Evolutionary conservation across 2,329 filamentous ascomycete species (phyloP), one percentile per base, ranked within the genome.

Genomic region (Colletotrichum limetticola): DNA sequence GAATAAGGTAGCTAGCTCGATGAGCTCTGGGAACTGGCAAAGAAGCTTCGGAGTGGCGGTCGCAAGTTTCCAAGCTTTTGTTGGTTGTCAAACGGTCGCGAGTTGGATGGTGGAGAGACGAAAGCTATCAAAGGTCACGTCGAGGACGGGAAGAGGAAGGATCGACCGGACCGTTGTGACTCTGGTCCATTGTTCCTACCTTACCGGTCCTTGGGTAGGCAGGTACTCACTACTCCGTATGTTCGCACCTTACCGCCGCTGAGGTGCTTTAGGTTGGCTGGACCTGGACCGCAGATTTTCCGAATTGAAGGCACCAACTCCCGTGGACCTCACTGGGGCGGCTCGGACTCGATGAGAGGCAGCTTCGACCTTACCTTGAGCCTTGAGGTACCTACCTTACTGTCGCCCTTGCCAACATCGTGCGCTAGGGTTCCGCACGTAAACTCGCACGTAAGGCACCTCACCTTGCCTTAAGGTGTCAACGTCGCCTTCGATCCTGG

Each of bases 111-210:
- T 35, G n/a, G 60, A 63, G 46, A 37, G n/a, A 22, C n/a, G 32
- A 26, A 42, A 19, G 16, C 37, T 42, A 7, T 42, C 14, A 16
- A 28, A 49, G 22, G 11, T n/a, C 42, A 14, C 11, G 42, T 53
- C 42, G 42, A n/a, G 42, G 19, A 49, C 42, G 42, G 42, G 42
- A 49, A 32, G 46, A 63, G 60, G 46, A 63, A 63, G 60, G 60
- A 53, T 63, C 60, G 60, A 62, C 60, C 16, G 42, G 30, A 30
- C 42, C 60, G 46, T 63, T 63, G 46, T 53, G 49, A 63, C 60
- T 53, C 46, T 63, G 60, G n/a, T 53, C 42, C 60, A 63, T 32
- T 49, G 46, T 63, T 37, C 46, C 60, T 53, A 24, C 60, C 42
- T 52, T 42, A 42, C 16, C 32, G 32, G 35, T 49, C 42, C 37